Conservation (phyloP, 495 filamentous ascomycete genomes). For the Tetracladium setigerum region DNA sequence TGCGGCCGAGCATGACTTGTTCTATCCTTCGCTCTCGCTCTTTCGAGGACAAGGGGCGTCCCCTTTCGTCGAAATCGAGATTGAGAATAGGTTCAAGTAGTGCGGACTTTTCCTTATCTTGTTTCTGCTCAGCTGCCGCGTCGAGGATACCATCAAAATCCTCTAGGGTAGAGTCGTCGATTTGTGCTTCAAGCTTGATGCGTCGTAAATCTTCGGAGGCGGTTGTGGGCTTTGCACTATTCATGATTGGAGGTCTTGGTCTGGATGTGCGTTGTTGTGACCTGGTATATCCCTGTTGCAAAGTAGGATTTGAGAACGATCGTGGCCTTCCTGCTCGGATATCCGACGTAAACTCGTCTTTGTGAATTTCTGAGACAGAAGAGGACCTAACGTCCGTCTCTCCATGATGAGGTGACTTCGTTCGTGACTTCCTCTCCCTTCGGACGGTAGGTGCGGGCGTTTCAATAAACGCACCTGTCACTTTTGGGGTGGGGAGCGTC, state of each 20-base stretch:
- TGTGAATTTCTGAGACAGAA: background rate
- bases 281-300: background rate
- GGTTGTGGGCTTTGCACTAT: slow-evolving; percentile 38
- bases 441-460: slow-evolving; percentile 30
- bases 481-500: slow-evolving; percentile 40
- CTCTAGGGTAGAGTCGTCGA: slow-evolving; percentile 48
- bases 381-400: background rate
- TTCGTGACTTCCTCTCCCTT: slow-evolving; percentile 8
- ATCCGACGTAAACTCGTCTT: background rate
- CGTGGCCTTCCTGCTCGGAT: no score
- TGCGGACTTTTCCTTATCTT: slow-evolving; percentile 4
- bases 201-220: slow-evolving; percentile 42
- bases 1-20: slow-evolving; percentile 45
- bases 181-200: slow-evolving; percentile 36
- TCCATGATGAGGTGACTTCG: slow-evolving; percentile 8
- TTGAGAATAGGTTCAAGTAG: slow-evolving; percentile 11
- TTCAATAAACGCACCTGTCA: slow-evolving; percentile 44
- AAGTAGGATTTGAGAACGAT: no score
- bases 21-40: slow-evolving; percentile 30
- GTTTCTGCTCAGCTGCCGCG: slow-evolving; percentile 3
- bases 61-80: slow-evolving; percentile 24
- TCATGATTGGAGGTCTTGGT: slow-evolving; percentile 24
- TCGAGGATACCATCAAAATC: slow-evolving; percentile 14
- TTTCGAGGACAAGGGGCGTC: slow-evolving; percentile 25
- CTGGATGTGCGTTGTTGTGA: background rate